Base-by-base conservation (phyloP, 768 basidiomycete species). In the Pleurotus cornucopiae region DNA sequence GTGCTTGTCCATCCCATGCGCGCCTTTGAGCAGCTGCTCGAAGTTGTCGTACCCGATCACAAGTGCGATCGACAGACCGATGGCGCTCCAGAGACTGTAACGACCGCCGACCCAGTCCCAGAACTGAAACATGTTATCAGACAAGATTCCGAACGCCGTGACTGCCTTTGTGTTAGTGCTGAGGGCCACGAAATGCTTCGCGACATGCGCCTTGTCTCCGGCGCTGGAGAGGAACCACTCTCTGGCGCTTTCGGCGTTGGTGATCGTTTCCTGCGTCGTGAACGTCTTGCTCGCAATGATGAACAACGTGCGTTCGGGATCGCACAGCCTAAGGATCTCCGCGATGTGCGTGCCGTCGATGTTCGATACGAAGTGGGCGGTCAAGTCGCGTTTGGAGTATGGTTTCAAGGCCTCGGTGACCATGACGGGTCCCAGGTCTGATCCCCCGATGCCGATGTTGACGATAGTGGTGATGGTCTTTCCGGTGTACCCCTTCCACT, bases 51-150 rank as follows among this genome's bases (percentile, higher is more conserved):
- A 97, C 2, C 97, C 97, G 64, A 98, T 90, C 46, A 86, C 88
- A 49, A 98, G 76, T 39, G 91, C 90, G 72, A 99, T 98, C 45
- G 91, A 91, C 57, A 98, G 79, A 57, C 97, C 97, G 63, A 99
- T 98, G 26, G 97, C 96, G 59, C 92, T 94, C 96, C 97, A 98
- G 61, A 99, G 79, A 64, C 90, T 94, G 82, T 99, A 99, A 60
- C 96, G 85, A 23, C 97, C 97, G 60, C 97, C 97, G 60, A 99
- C 97, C 97, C 97, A 99, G 73, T 98, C 97, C 96, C 96, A 99
- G 84, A 99, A 98, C 68, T 89, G 86, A 84, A 99, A 99, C 95
- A 99, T 99, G 76, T 98, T 98, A 62, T 81, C 80, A 58, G 85
- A 71, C 46, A 88, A 78, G 66, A 99, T 99, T 41, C 97, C 97